Percentiles rank a stretch among this genome's conserved stretches.
phyloP scores from a whole-genome alignment of 352 stramenopile species.

The Phytophthora chlamydospora region DNA sequence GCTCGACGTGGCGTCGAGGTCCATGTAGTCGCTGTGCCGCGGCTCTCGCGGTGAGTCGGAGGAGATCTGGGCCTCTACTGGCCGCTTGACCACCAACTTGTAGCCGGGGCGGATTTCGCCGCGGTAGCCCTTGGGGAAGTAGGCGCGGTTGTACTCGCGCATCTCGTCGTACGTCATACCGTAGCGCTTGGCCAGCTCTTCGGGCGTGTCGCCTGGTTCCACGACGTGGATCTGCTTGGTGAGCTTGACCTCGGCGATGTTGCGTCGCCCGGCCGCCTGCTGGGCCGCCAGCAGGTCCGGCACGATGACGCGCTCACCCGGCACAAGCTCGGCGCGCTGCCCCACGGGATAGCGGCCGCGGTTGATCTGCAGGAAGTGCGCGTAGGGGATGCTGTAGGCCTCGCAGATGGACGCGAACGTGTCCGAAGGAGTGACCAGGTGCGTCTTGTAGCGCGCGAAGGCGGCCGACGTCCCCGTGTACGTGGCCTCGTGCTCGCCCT shows the following conservation, averaged over 20 bases:
- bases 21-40: conserved; percentile 37
- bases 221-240: conserved; percentile 90
- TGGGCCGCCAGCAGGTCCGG: conserved; percentile 65
- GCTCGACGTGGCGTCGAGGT: conserved; percentile 31
- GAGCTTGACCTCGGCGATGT: conserved; percentile 82
- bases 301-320: conserved; percentile 77
- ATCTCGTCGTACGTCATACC: conserved; percentile 88
- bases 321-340: conserved; percentile 60
- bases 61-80: conserved; percentile 19
- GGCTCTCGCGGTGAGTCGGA: conserved; percentile 7
- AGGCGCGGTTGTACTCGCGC: conserved; percentile 84
- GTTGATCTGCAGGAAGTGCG: conserved; percentile 80
- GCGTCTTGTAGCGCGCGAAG: conserved; percentile 76
- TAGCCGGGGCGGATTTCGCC: conserved; percentile 78
- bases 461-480: conserved; percentile 48
- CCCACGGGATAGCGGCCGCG: conserved; percentile 72
- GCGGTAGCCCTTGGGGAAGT: conserved; percentile 87
- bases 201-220: conserved; percentile 72
- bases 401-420: conserved; percentile 80
- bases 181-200: conserved; percentile 63
- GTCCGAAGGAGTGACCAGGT: conserved; percentile 55
- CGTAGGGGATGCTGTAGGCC: conserved; percentile 70
- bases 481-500: conserved; percentile 25
- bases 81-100: conserved; percentile 85
- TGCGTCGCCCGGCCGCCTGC: conserved; percentile 58